These are phyloP conservation scores for Aspergillus taichungensis DNA, from an alignment of 495 filamentous ascomycete genomes.

Conservation along the genomic window DNA sequence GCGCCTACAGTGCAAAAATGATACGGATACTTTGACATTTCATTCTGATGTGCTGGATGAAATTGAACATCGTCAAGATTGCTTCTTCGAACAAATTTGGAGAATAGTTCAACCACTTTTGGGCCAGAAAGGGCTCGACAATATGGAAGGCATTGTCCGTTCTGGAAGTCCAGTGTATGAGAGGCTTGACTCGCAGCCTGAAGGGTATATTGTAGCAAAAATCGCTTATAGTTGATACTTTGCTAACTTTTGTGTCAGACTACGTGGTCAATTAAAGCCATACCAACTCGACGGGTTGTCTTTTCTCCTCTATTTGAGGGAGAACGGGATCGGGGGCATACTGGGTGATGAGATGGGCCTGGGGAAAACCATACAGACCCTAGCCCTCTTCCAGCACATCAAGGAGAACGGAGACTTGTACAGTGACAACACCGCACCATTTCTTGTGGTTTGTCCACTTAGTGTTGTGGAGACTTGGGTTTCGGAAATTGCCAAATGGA, in stretches of 20 bases:
- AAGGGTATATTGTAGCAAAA: not conserved
- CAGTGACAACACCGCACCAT: constrained; percentile 34
- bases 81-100: too few relatives aligned
- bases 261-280: constrained; percentile 48
- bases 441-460: constrained; percentile 52
- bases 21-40: too few relatives aligned
- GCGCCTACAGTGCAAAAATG: too few relatives aligned
- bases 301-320: constrained; percentile 49
- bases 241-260: not conserved
- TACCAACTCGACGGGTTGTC: constrained; percentile 56
- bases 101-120: too few relatives aligned
- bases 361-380: constrained; percentile 52
- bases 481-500: constrained; percentile 48
- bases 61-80: too few relatives aligned
- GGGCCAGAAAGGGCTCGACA: too few relatives aligned
- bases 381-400: constrained; percentile 47
- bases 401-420: constrained; percentile 25
- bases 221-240: not conserved
- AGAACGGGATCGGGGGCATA: constrained; percentile 50
- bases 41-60: too few relatives aligned
- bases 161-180: not conserved
- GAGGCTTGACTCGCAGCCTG: not conserved
- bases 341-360: constrained; percentile 59
- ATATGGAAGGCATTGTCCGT: not conserved
- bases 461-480: constrained; percentile 52